Percentiles rank a stretch among this genome's conserved stretches.
Evolutionary conservation across 208 protist genomes (phyloP).

Genomic region (Leishmania lainsoni): DNA sequence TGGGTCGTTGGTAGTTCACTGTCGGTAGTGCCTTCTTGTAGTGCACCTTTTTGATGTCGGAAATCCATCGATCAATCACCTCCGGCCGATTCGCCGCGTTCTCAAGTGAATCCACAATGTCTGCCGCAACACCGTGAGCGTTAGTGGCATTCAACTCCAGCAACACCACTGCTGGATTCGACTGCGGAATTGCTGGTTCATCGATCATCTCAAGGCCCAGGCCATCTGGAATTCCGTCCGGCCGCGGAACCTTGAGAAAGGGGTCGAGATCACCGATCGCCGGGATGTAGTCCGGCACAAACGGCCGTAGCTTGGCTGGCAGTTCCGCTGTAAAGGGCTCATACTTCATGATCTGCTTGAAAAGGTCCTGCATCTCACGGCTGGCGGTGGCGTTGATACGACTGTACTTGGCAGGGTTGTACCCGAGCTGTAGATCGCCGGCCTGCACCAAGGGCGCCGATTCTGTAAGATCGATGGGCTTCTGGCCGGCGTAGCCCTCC

Average conservation of each 20-base stretch:
- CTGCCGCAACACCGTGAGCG: slow-evolving; percentile 58
- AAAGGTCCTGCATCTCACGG: slow-evolving; percentile 96
- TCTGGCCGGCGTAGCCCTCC: slow-evolving; percentile 60
- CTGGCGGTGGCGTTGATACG: slow-evolving; percentile 83
- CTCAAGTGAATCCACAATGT: slow-evolving; percentile 94
- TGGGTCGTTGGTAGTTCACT: slow-evolving; percentile 95
- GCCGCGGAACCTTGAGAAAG: slow-evolving; percentile 96
- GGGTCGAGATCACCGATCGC: slow-evolving; percentile 97
- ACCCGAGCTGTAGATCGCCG: slow-evolving; percentile 35
- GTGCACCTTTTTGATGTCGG: slow-evolving; percentile 96
- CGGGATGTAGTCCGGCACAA: slow-evolving; percentile 98
- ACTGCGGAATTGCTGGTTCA: slow-evolving; percentile 96
- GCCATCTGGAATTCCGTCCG: slow-evolving; percentile 58
- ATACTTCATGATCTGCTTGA: slow-evolving; percentile 95
- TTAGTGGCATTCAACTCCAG: slow-evolving; percentile 89
- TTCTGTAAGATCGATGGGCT: slow-evolving; percentile 66
- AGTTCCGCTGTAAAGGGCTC: slow-evolving; percentile 94
- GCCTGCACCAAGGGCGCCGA: background rate
- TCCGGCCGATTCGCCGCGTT: slow-evolving; percentile 95
- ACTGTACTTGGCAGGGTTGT: slow-evolving; percentile 91
- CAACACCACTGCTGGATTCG: slow-evolving; percentile 94
- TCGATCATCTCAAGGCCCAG: slow-evolving; percentile 95
- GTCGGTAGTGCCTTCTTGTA: slow-evolving; percentile 95
- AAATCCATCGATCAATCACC: slow-evolving; percentile 95
- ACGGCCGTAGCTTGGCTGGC: slow-evolving; percentile 95